Evolutionary conservation across 257 asterid genomes (phyloP).

Genomic region (Datura wrightii): DNA sequence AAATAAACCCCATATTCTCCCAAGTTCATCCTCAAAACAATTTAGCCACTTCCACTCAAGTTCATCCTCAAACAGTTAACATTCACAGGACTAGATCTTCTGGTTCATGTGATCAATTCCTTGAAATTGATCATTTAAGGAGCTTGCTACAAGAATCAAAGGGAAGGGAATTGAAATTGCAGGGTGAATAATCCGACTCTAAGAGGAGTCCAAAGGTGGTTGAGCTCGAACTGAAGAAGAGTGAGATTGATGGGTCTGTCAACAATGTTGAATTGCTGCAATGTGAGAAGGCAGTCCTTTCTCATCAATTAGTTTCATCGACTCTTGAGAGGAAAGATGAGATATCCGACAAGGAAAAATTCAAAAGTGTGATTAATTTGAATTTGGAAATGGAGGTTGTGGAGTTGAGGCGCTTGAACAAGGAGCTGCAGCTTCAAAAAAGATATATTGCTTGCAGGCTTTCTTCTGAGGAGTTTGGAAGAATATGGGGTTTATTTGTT

Average conservation of each 20-base stretch:
- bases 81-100: slow-evolving; percentile 51
- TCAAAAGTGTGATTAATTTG: slow-evolving; percentile 43
- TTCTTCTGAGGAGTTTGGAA: slow-evolving; percentile 70
- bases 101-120: slow-evolving; percentile 68
- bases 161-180: slow-evolving; percentile 75
- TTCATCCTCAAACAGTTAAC: slow-evolving; percentile 67
- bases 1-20: too few relatives aligned
- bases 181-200: slow-evolving; percentile 65
- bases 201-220: slow-evolving; percentile 51
- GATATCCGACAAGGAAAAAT: slow-evolving; percentile 38
- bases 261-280: slow-evolving; percentile 64
- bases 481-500: too few relatives aligned
- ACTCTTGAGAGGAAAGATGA: slow-evolving; percentile 52
- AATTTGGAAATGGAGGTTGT: slow-evolving; percentile 89
- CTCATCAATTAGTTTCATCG: slow-evolving; percentile 54
- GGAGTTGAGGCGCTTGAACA: slow-evolving; percentile 87
- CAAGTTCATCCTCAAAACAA: too few relatives aligned
- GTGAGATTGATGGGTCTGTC: slow-evolving; percentile 57
- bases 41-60: slow-evolving; percentile 63
- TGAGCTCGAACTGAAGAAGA: slow-evolving; percentile 64
- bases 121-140: slow-evolving; percentile 86
- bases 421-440: slow-evolving; percentile 94
- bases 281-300: slow-evolving; percentile 58
- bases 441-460: slow-evolving; percentile 75
- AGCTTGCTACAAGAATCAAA: slow-evolving; percentile 79